These are phyloP conservation scores for Exophiala aquamarina DNA, from an alignment of 2,329 filamentous ascomycete species.

Conservation along the genomic window DNA sequence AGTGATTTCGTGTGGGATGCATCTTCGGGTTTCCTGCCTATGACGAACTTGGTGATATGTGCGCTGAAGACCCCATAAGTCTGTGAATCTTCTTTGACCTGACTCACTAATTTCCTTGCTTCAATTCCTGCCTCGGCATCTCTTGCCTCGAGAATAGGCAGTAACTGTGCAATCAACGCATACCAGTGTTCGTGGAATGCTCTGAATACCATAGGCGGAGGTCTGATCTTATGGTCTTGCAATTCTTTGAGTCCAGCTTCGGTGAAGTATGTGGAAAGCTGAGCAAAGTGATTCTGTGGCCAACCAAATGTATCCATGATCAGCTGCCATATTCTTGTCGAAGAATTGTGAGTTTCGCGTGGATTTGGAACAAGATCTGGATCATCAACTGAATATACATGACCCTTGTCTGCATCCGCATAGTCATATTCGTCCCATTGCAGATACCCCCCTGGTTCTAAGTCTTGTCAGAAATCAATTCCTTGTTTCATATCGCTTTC, in stretches of 20 bases:
- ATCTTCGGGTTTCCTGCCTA: slow-evolving; percentile 5
- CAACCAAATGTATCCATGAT: slow-evolving; percentile 13
- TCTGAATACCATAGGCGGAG: slow-evolving; percentile 8
- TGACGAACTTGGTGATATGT: slow-evolving; percentile 10
- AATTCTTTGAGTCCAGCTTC: slow-evolving; percentile 6
- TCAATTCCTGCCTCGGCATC: slow-evolving; percentile 6
- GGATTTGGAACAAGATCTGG: slow-evolving; percentile 4
- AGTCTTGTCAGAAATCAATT: too few species aligned
- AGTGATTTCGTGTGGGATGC: too few species aligned
- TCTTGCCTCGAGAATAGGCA: slow-evolving; percentile 7
- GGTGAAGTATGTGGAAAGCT: slow-evolving; percentile 6
- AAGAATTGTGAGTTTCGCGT: slow-evolving; percentile 8
- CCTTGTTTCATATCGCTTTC: background rate
- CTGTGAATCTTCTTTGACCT: slow-evolving; percentile 9
- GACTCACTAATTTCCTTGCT: slow-evolving; percentile 4
- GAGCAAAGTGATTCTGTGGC: slow-evolving; percentile 8
- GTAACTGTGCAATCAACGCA: slow-evolving; percentile 7
- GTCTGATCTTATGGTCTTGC: slow-evolving; percentile 3
- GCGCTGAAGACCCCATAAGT: slow-evolving; percentile 10
- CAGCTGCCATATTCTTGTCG: slow-evolving; percentile 10
- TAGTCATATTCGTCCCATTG: slow-evolving; percentile 34
- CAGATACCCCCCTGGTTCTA: slow-evolving; percentile 31
- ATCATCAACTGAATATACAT: slow-evolving; percentile 13
- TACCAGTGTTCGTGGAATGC: slow-evolving; percentile 15
- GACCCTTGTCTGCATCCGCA: slow-evolving; percentile 17